These are phyloP conservation scores for Vitis labrusca DNA, from an alignment of 164 flowering plant species.

Conservation along the genomic window DNA sequence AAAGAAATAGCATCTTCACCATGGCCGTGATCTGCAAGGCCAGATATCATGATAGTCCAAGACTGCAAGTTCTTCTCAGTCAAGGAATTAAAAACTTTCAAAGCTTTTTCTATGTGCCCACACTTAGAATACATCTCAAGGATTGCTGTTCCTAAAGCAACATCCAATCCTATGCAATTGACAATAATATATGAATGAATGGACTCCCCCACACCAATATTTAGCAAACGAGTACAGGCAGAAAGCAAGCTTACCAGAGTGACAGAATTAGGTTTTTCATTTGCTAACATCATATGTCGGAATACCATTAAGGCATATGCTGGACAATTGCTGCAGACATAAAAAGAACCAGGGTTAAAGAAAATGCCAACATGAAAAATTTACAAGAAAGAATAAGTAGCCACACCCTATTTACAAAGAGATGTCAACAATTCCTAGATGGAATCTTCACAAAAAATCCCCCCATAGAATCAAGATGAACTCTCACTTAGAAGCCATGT, in stretches of 20 bases:
- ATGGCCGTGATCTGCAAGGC: slow-evolving; percentile 47
- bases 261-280: slow-evolving; percentile 46
- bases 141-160: slow-evolving; percentile 50
- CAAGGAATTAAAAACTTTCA: slow-evolving; percentile 37
- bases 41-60: slow-evolving; percentile 58
- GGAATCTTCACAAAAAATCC: no score
- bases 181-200: slow-evolving; percentile 37
- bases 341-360: not conserved
- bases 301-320: slow-evolving; percentile 39
- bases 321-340: slow-evolving; percentile 28
- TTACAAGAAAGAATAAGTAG: not conserved
- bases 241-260: slow-evolving; percentile 57
- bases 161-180: slow-evolving; percentile 32
- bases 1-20: slow-evolving; percentile 44
- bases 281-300: slow-evolving; percentile 35
- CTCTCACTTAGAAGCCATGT: no score
- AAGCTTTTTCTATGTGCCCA: slow-evolving; percentile 48
- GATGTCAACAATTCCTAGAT: not conserved
- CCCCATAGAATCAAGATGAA: no score
- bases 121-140: slow-evolving; percentile 60
- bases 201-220: slow-evolving; percentile 34
- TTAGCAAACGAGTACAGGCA: slow-evolving; percentile 44
- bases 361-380: not conserved
- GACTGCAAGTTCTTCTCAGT: slow-evolving; percentile 50
- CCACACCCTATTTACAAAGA: not conserved